phyloP scores from a whole-genome alignment of 176 grass and related monocot genomes.

The Oryza brachyantha region DNA sequence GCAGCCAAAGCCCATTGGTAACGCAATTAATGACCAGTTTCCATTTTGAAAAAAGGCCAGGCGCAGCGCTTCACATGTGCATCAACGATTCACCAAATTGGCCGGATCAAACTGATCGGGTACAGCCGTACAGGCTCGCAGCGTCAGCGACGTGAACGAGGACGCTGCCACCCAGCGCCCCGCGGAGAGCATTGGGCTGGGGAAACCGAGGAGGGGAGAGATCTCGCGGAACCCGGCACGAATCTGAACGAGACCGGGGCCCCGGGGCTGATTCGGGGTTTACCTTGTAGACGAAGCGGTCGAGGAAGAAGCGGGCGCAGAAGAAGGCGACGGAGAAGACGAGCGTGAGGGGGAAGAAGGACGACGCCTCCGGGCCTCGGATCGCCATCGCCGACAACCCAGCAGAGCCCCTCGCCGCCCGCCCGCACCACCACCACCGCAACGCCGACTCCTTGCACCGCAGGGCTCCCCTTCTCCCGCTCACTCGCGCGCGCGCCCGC shows the following conservation, averaged over 20 bases:
- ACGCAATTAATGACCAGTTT: slow-evolving; percentile 22
- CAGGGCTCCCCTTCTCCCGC: not conserved
- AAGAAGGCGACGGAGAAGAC: slow-evolving; percentile 68
- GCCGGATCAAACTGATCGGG: slow-evolving; percentile 39
- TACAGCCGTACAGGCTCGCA: not conserved
- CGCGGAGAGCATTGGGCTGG: not conserved
- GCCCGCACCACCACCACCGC: not conserved
- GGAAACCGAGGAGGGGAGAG: slow-evolving; percentile 1
- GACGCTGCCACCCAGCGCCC: not conserved
- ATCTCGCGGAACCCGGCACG: slow-evolving; percentile 37
- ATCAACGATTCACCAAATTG: slow-evolving; percentile 9
- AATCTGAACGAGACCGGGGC: slow-evolving; percentile 27
- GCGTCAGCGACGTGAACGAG: not conserved
- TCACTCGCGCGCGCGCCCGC: slow-evolving; percentile 1
- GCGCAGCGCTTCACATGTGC: not conserved
- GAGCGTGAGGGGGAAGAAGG: slow-evolving; percentile 35
- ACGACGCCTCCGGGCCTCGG: slow-evolving; percentile 19
- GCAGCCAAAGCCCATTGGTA: not conserved
- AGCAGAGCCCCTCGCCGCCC: not conserved
- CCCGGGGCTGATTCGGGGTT: not conserved
- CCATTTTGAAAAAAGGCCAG: not conserved
- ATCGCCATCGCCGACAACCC: slow-evolving; percentile 18
- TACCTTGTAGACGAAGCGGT: slow-evolving; percentile 87
- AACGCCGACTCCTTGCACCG: not conserved
- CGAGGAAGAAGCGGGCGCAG: slow-evolving; percentile 73